These are phyloP conservation scores for Crotalaria pallida DNA, from an alignment of 306 rosid species.

Conservation along the genomic window DNA sequence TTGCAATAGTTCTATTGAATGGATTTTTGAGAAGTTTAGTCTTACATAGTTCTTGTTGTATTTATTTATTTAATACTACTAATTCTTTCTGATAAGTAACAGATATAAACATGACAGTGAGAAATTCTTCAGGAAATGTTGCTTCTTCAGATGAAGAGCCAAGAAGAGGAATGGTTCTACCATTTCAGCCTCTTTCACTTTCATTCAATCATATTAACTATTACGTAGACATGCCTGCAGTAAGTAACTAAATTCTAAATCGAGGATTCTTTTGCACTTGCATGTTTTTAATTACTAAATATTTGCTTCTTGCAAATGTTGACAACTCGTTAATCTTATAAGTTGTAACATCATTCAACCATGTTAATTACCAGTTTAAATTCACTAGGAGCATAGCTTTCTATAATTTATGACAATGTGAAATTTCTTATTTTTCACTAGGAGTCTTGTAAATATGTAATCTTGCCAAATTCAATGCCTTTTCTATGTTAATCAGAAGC, in stretches of 20 bases:
- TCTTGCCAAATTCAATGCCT: neutral
- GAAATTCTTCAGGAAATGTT: constrained; percentile 12
- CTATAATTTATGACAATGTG: neutral
- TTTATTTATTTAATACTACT: no score
- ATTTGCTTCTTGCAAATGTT: neutral
- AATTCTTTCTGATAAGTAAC: neutral
- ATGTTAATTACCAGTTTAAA: neutral
- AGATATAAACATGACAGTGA: constrained; percentile 21
- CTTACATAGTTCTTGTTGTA: no score
- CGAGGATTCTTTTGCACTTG: neutral
- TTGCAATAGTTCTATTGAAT: neutral
- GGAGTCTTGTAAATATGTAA: neutral
- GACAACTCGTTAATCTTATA: neutral
- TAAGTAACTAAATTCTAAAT: constrained; percentile 24
- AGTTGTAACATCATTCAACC: neutral
- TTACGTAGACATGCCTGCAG: constrained; percentile 65
- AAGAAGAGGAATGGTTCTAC: constrained; percentile 53
- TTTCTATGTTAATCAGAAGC: neutral
- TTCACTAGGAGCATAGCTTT: neutral
- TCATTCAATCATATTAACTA: constrained; percentile 59
- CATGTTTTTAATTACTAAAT: neutral
- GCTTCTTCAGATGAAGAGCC: neutral
- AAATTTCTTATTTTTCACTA: neutral
- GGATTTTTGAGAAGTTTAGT: no score
- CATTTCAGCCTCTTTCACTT: constrained; percentile 56